These are phyloP conservation scores for Telopea speciosissima DNA, from an alignment of 177 flowering plant species.

Conservation along the genomic window DNA sequence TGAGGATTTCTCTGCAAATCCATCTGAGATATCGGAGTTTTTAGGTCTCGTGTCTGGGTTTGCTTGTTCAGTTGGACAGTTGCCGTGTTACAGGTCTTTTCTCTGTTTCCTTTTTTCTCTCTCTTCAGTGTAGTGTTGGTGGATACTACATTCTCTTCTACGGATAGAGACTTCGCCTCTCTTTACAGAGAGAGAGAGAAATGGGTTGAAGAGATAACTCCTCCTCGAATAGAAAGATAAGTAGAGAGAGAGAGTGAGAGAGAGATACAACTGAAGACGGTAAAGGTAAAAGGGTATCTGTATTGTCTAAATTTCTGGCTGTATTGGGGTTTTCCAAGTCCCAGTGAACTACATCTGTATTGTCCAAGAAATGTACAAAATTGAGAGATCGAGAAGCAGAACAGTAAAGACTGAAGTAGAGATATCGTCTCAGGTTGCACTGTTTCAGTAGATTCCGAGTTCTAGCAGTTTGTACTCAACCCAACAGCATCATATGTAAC, in stretches of 20 bases:
- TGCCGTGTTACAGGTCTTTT: not conserved
- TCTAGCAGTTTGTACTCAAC: too few species aligned
- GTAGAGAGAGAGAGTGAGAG: not conserved
- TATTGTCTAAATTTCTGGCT: slow-evolving; percentile 10
- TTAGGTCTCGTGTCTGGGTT: slow-evolving; percentile 5
- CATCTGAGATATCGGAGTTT: slow-evolving; percentile 1
- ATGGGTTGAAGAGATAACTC: slow-evolving; percentile 19
- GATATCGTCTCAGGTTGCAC: too few species aligned
- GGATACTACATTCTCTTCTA: not conserved
- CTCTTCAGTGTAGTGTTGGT: not conserved
- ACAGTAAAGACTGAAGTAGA: too few species aligned
- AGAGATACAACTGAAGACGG: slow-evolving; percentile 2
- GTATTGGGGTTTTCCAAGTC: slow-evolving; percentile 11
- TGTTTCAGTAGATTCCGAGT: too few species aligned
- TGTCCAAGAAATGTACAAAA: too few species aligned
- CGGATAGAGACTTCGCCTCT: slow-evolving; percentile 6
- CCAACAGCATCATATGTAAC: too few species aligned
- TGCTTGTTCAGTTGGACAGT: slow-evolving; percentile 15
- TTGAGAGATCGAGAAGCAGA: too few species aligned
- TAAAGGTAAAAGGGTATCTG: slow-evolving; percentile 18
- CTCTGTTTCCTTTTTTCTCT: not conserved
- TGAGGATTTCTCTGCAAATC: slow-evolving; percentile 9
- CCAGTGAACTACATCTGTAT: too few species aligned
- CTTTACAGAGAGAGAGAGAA: slow-evolving; percentile 13
- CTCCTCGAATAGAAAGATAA: not conserved